These are phyloP conservation scores for Wallacemonas collosoma DNA, from an alignment of 208 protist species.

Conservation along the genomic window DNA sequence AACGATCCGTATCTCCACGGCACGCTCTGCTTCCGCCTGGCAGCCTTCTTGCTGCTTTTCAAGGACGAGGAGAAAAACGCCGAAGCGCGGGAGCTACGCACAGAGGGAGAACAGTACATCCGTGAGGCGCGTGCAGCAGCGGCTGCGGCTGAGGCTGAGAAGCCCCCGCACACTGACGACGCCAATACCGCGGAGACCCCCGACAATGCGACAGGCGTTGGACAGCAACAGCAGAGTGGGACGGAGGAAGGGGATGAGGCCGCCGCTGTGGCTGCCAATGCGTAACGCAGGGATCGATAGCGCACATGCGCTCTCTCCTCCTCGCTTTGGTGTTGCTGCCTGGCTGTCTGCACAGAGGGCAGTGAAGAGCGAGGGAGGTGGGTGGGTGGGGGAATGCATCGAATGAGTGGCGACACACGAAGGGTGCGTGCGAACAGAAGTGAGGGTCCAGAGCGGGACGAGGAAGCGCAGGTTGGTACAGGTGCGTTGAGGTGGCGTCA, in stretches of 20 bases:
- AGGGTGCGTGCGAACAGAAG: too few species aligned
- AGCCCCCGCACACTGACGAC: neutral
- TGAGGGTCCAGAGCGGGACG: too few species aligned
- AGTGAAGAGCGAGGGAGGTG: too few species aligned
- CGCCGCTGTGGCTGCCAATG: slow-evolving; percentile 13
- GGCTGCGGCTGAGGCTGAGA: neutral
- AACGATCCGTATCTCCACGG: slow-evolving; percentile 50
- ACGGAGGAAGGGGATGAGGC: slow-evolving; percentile 39
- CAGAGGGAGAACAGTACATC: slow-evolving; percentile 33
- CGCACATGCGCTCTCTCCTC: too few species aligned
- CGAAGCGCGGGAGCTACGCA: slow-evolving; percentile 56
- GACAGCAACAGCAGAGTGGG: slow-evolving; percentile 41
- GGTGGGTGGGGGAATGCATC: too few species aligned
- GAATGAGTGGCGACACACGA: too few species aligned
- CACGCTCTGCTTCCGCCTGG: slow-evolving; percentile 71
- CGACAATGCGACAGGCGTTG: neutral
- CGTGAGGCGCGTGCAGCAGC: slow-evolving; percentile 24
- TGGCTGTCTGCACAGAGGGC: too few species aligned
- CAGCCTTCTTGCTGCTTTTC: slow-evolving; percentile 70
- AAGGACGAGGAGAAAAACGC: slow-evolving; percentile 59
- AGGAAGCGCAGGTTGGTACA: too few species aligned
- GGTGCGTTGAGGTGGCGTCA: too few species aligned
- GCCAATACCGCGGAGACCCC: too few species aligned
- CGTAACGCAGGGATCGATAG: neutral
- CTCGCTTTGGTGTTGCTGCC: too few species aligned